Evolutionary conservation across 2,329 filamentous ascomycete species (phyloP), one percentile per base, ranked within the genome.

Genomic region (Aphanocladium album): DNA sequence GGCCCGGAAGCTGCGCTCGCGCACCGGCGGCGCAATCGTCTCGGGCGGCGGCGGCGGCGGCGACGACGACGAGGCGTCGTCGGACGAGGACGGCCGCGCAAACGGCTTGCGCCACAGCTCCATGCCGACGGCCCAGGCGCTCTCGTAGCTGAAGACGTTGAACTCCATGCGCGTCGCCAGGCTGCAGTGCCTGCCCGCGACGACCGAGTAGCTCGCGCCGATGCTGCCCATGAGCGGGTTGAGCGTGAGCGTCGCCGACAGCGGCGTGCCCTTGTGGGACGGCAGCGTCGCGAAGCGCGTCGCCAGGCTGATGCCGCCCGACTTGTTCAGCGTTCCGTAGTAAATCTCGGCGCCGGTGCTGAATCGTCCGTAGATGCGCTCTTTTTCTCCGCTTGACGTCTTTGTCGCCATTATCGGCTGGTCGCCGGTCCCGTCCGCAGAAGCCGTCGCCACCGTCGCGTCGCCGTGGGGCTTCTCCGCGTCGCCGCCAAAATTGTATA

Each of bases 91-190:
- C 71, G 46, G 75, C 19, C 77, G 74, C 63, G 67, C 60, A 17
- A 76, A 72, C 21, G 79, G 79, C 68, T 85, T 88, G 69, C 90
- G 87, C 93, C 95, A 99, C 47, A 98, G 79, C 77, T 99, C 95
- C 77, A 91, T 90, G 16, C 95, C 95, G 25, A 98, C 83, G 27
- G 92, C 88, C 80, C 96, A 89, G 62, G 95, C 90, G 71, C 91
- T 96, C 78, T 99, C 95, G 78, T 97, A 99, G 72, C 91, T 96
- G 76, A 97, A 98, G 54, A 97, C 89, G 70, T 99, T 99, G 76
- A 99, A 99, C 70, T 96, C 92, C 76, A 98, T 93, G 54, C 89
- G 87, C 23, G 92, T 96, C 64, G 92, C 95, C 54, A 99, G 83
- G 12, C 91, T 90, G 66, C 96, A 85, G 68, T 91, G 86, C 37